These are phyloP conservation scores for Cladosporium sp. DNA, from an alignment of 2,329 filamentous ascomycete species.

Conservation along the genomic window DNA sequence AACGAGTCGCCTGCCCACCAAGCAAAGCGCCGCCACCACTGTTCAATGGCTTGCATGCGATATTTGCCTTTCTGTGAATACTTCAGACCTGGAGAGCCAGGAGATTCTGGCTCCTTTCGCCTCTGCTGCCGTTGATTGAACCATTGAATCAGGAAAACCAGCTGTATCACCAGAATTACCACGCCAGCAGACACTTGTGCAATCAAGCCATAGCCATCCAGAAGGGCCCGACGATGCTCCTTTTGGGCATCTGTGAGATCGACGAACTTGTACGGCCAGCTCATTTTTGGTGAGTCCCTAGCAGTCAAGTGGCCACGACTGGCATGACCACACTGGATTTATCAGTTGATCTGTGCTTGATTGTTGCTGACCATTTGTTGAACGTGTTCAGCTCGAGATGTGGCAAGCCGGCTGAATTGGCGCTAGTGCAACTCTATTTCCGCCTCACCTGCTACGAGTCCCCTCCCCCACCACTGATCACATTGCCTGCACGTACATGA, in stretches of 20 bases:
- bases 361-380: too few species aligned
- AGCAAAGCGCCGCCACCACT: slow-evolving; percentile 24
- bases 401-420: too few species aligned
- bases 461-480: too few species aligned
- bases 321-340: too few species aligned
- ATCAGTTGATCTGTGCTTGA: too few species aligned
- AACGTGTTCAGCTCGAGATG: too few species aligned
- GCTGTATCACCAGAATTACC: slow-evolving; percentile 40
- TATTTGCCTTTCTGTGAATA: neutral
- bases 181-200: slow-evolving; percentile 52
- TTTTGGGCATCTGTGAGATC: slow-evolving; percentile 47
- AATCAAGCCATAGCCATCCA: slow-evolving; percentile 52
- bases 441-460: neutral
- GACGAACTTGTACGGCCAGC: slow-evolving; percentile 46
- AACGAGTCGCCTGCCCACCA: slow-evolving; percentile 32
- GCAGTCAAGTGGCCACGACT: too few species aligned
- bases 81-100: slow-evolving; percentile 8
- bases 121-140: slow-evolving; percentile 17
- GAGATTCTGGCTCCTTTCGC: slow-evolving; percentile 3
- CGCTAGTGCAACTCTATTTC: neutral
- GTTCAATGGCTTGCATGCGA: neutral
- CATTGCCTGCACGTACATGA: too few species aligned
- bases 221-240: slow-evolving; percentile 45
- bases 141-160: slow-evolving; percentile 35
- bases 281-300: neutral